A percentile compares a stretch with the other conserved stretches of the same genome.
These are phyloP conservation scores for Deuterostichococcus epilithicus DNA, from an alignment of 139 green algal species.

Conservation along the genomic window DNA sequence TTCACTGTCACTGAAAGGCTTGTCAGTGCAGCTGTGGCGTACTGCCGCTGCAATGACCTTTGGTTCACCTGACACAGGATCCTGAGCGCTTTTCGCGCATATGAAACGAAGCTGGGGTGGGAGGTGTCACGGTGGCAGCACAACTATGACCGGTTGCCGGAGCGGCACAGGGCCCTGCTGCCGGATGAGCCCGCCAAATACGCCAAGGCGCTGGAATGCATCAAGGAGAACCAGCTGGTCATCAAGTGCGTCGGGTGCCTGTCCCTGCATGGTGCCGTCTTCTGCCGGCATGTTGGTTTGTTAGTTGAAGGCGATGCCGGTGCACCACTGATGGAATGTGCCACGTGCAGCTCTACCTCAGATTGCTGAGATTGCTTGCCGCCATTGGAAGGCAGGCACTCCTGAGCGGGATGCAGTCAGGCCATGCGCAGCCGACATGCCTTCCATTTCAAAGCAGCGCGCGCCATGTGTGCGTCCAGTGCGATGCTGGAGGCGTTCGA, in stretches of 20 bases:
- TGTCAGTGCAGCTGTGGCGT: neutral
- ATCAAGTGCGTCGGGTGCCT: slow-evolving; percentile 38
- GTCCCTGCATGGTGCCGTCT: slow-evolving; percentile 9
- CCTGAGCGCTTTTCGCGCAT: slow-evolving; percentile 60
- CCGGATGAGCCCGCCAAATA: slow-evolving; percentile 41
- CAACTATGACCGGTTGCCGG: slow-evolving; percentile 52
- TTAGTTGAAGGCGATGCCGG: too few relatives aligned
- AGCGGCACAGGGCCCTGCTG: slow-evolving; percentile 44
- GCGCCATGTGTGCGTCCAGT: neutral
- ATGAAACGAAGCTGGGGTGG: slow-evolving; percentile 40
- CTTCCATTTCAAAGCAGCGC: neutral
- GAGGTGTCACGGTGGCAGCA: slow-evolving; percentile 74
- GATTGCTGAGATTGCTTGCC: slow-evolving; percentile 1
- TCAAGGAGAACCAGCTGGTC: slow-evolving; percentile 65
- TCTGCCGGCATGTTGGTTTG: too few relatives aligned
- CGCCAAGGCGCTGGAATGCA: slow-evolving; percentile 21
- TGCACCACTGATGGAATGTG: slow-evolving; percentile 18
- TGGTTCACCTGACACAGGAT: slow-evolving; percentile 42
- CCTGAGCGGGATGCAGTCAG: slow-evolving; percentile 40
- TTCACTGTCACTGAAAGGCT: too few relatives aligned
- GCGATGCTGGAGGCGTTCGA: slow-evolving; percentile 36
- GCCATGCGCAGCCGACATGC: neutral
- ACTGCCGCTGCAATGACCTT: neutral
- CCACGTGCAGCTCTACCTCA: slow-evolving; percentile 15
- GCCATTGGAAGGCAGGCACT: neutral